phyloP scores from a whole-genome alignment of 2,329 filamentous ascomycete species.

The Lasiodiplodia gonubiensis region DNA sequence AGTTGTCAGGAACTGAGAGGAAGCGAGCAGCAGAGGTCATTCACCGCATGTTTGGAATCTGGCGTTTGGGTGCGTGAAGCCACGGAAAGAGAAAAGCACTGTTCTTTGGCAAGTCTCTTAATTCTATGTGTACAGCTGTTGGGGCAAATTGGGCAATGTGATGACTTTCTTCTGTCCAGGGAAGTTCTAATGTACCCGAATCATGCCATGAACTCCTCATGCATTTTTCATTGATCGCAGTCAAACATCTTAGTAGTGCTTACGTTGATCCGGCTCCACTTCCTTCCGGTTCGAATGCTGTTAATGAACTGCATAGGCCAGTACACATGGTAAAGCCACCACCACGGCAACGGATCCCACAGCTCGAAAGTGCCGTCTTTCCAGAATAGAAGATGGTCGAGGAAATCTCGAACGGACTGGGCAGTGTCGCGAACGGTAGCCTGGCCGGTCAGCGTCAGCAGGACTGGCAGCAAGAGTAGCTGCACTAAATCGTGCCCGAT shows the following conservation, averaged over 20 bases:
- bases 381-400: constrained; percentile 53
- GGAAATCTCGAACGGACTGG: constrained; percentile 38
- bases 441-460: constrained; percentile 19
- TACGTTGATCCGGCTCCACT: constrained; percentile 71
- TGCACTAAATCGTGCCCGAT: constrained; percentile 69
- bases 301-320: constrained; percentile 60
- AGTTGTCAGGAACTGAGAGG: constrained; percentile 43
- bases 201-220: neutral
- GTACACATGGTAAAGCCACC: constrained; percentile 59
- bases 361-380: constrained; percentile 56
- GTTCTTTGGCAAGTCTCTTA: constrained; percentile 4
- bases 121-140: neutral
- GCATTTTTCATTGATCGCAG: neutral
- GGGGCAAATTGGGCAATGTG: neutral
- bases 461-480: constrained; percentile 49
- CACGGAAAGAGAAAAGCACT: constrained; percentile 8
- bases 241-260: constrained; percentile 67
- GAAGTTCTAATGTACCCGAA: neutral
- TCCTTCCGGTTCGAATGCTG: constrained; percentile 52
- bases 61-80: constrained; percentile 3
- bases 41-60: neutral
- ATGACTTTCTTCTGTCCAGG: neutral
- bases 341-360: constrained; percentile 58
- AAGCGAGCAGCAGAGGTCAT: neutral
- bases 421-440: constrained; percentile 30